These are phyloP conservation scores for Sphagnum contortum DNA, from an alignment of 225 moss, liverwort and hornwort genomes.

Conservation along the genomic window DNA sequence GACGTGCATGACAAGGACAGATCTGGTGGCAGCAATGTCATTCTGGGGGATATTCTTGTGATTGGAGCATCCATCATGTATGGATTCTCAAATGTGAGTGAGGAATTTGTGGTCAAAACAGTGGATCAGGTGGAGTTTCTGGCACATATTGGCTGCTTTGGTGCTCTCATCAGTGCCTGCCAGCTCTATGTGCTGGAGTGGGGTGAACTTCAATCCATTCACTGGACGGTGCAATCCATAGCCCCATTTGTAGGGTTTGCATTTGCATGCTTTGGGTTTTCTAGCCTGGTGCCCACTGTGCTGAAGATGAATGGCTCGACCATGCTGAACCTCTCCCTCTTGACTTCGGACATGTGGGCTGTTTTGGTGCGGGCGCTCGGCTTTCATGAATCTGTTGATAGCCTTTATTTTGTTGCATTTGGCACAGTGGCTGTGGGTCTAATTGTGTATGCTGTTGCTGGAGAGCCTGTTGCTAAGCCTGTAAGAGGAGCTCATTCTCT, in stretches of 20 bases:
- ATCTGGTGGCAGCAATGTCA: slow-evolving; percentile 26
- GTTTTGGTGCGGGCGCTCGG: slow-evolving; percentile 27
- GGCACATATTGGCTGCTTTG: slow-evolving; percentile 31
- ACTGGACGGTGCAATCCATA: background rate
- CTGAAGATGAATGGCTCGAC: slow-evolving; percentile 34
- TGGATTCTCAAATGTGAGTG: slow-evolving; percentile 32
- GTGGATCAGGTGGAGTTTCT: slow-evolving; percentile 38
- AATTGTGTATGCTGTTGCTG: background rate
- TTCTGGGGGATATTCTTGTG: slow-evolving; percentile 34
- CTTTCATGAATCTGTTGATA: slow-evolving; percentile 19
- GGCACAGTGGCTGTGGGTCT: background rate
- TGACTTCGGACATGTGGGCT: slow-evolving; percentile 56
- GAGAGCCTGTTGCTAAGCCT: background rate
- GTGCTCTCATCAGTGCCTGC: slow-evolving; percentile 27
- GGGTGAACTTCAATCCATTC: background rate
- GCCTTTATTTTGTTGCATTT: slow-evolving; percentile 2
- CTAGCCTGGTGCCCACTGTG: slow-evolving; percentile 23
- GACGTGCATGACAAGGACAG: slow-evolving; percentile 37
- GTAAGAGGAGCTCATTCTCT: too few relatives aligned
- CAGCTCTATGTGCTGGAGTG: slow-evolving; percentile 36
- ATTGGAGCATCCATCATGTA: slow-evolving; percentile 30
- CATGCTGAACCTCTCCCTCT: slow-evolving; percentile 41
- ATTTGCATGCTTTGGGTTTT: slow-evolving; percentile 13
- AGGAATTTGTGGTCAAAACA: slow-evolving; percentile 31
- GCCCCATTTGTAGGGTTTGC: background rate